phyloP scores from a whole-genome alignment of 805 yeast species.

The Candida cerambycidarum region DNA sequence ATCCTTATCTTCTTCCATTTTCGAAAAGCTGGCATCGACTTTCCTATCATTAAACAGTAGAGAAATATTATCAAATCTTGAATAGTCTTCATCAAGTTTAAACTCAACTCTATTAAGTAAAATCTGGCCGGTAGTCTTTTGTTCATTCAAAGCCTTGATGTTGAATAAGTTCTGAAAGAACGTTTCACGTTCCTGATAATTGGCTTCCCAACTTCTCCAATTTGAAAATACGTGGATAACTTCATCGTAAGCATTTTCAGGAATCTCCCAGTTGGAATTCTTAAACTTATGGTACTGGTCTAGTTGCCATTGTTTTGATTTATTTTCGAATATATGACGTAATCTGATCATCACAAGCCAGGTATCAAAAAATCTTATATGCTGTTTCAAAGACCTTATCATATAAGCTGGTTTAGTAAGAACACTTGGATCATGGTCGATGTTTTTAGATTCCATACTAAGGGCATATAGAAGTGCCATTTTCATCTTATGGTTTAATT shows the following conservation, averaged over 20 bases:
- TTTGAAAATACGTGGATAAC: constrained; percentile 60
- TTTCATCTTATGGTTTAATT: constrained; percentile 12
- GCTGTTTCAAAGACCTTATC: constrained; percentile 67
- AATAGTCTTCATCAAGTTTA: constrained; percentile 14
- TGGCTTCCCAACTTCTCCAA: constrained; percentile 94
- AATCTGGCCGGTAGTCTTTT: constrained; percentile 10
- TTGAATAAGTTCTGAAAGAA: constrained; percentile 19
- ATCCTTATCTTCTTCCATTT: constrained; percentile 6
- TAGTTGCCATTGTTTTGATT: constrained; percentile 55
- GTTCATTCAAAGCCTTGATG: constrained; percentile 8
- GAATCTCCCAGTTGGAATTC: constrained; percentile 40
- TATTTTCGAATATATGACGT: constrained; percentile 63
- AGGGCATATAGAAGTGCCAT: constrained; percentile 44
- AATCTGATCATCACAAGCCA: constrained; percentile 85
- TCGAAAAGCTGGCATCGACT: constrained; percentile 12
- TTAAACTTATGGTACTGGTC: constrained; percentile 31
- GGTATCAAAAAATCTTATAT: constrained; percentile 75
- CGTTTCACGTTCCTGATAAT: constrained; percentile 23
- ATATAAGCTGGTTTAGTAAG: constrained; percentile 86
- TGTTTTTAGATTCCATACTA: constrained; percentile 39
- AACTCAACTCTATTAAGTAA: constrained; percentile 6
- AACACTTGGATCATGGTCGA: constrained; percentile 85
- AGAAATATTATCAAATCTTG: constrained; percentile 15
- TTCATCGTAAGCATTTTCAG: constrained; percentile 51
- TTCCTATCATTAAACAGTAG: constrained; percentile 7